These are phyloP conservation scores for Zygosaccharomyces gambellarensis DNA, from an alignment of 805 yeast genomes.

Conservation along the genomic window DNA sequence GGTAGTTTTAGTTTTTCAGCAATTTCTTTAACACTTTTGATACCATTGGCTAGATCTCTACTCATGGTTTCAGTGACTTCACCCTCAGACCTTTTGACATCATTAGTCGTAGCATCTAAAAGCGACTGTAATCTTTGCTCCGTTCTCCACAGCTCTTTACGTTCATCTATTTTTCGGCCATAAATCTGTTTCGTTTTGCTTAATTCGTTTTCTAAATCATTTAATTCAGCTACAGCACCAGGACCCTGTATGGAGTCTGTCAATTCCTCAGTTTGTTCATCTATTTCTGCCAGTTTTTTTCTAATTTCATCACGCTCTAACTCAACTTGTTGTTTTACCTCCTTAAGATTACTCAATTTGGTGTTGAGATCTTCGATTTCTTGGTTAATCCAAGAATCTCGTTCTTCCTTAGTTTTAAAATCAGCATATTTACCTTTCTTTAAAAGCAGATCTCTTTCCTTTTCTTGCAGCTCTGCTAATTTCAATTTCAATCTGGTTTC, in stretches of 20 bases:
- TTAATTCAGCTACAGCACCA: constrained; percentile 30
- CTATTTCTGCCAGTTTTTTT: constrained; percentile 21
- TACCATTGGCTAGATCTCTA: constrained; percentile 61
- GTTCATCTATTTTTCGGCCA: constrained; percentile 50
- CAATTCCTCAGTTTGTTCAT: constrained; percentile 33
- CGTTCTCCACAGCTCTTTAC: constrained; percentile 74
- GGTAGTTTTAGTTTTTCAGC: constrained; percentile 52
- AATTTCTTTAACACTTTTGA: constrained; percentile 63
- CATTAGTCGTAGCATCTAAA: constrained; percentile 49
- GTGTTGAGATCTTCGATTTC: constrained; percentile 42
- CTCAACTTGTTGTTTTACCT: constrained; percentile 22
- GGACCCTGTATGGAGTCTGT: constrained; percentile 39
- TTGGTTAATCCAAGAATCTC: constrained; percentile 60
- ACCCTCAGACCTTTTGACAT: constrained; percentile 53
- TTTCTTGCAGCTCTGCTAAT: constrained; percentile 41
- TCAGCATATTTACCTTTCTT: constrained; percentile 67
- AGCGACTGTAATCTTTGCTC: constrained; percentile 62
- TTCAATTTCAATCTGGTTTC: constrained; percentile 41
- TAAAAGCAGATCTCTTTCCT: constrained; percentile 56
- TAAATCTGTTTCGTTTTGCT: constrained; percentile 38
- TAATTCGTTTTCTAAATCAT: constrained; percentile 31
- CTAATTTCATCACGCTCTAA: constrained; percentile 14
- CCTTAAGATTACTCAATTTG: constrained; percentile 27
- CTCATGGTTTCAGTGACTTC: constrained; percentile 69
- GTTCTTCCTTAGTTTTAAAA: constrained; percentile 50